Conservation (phyloP, 1,284 basidiomycete species). For the Mrakiaceae sp. region DNA sequence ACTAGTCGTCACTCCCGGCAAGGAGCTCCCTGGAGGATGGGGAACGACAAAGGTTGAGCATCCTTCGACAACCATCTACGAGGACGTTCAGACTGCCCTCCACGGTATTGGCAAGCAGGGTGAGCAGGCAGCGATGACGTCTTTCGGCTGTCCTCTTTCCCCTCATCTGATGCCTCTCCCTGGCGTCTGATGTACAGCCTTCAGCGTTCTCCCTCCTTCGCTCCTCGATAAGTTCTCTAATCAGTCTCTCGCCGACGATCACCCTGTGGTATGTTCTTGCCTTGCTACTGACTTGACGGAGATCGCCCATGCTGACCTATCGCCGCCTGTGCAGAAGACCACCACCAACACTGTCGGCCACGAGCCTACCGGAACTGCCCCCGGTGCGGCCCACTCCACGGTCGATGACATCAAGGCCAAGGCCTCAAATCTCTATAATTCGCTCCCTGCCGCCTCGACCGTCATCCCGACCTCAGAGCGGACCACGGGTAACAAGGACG, state of each 20-base stretch:
- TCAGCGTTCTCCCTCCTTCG: too few relatives aligned
- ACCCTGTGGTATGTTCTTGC: too few relatives aligned
- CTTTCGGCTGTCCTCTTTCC: too few relatives aligned
- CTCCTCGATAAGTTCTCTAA: background rate
- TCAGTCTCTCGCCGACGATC: too few relatives aligned
- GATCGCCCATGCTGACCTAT: background rate
- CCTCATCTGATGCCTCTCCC: too few relatives aligned
- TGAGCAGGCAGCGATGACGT: too few relatives aligned
- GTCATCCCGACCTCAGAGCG: background rate
- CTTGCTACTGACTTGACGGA: background rate
- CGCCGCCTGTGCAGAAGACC: background rate
- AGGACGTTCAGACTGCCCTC: conserved; percentile 27
- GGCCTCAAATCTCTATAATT: background rate
- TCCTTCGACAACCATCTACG: conserved; percentile 16
- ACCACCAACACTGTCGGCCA: conserved; percentile 15
- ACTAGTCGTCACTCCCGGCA: conserved; percentile 24
- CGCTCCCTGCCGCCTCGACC: too few relatives aligned
- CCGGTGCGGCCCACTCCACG: background rate
- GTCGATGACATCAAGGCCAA: background rate
- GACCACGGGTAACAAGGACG: background rate
- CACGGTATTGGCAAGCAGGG: conserved; percentile 24
- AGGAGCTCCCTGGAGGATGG: conserved; percentile 31
- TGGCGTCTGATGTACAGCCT: too few relatives aligned
- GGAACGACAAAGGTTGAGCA: conserved; percentile 17
- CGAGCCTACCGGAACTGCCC: background rate